A percentile compares a stretch with the other conserved stretches of the same genome.
Evolutionary conservation across 768 basidiomycete species (phyloP).

Genomic region (Lentinula sp.): DNA sequence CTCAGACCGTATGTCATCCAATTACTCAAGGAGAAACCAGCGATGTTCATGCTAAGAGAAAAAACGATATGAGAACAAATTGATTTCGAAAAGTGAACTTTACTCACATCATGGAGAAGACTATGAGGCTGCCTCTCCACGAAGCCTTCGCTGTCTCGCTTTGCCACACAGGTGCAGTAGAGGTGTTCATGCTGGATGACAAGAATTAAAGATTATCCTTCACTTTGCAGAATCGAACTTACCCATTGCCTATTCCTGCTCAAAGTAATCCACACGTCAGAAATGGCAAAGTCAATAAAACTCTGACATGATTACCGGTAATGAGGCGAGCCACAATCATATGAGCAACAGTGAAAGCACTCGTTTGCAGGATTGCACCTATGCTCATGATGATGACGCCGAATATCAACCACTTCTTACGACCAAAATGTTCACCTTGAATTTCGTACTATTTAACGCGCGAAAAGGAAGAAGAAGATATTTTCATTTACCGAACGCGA

Average conservation of each 20-base stretch:
- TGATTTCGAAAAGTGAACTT: neutral
- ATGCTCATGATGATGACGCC: conserved; percentile 43
- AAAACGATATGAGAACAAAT: too few species aligned
- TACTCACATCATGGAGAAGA: conserved; percentile 43
- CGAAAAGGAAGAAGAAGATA: too few species aligned
- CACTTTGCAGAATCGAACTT: neutral
- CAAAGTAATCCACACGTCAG: neutral
- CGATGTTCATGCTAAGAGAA: conserved; percentile 38
- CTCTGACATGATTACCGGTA: conserved; percentile 26
- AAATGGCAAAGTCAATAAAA: neutral
- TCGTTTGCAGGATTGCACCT: conserved; percentile 45
- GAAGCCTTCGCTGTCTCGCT: conserved; percentile 45
- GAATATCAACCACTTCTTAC: conserved; percentile 11
- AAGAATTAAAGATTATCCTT: neutral
- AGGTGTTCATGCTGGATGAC: conserved; percentile 33
- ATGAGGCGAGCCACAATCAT: conserved; percentile 45
- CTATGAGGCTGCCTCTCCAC: conserved; percentile 42
- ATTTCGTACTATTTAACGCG: neutral
- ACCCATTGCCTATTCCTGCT: conserved; percentile 42
- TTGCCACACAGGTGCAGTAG: conserved; percentile 47
- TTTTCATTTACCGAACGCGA: conserved; percentile 25
- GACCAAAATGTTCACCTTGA: conserved; percentile 33
- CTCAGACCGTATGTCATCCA: conserved; percentile 52
- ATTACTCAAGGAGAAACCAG: conserved; percentile 44
- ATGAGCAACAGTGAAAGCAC: conserved; percentile 36